phyloP scores from a whole-genome alignment of 345 rosid genomes.

The Populus euphratica region DNA sequence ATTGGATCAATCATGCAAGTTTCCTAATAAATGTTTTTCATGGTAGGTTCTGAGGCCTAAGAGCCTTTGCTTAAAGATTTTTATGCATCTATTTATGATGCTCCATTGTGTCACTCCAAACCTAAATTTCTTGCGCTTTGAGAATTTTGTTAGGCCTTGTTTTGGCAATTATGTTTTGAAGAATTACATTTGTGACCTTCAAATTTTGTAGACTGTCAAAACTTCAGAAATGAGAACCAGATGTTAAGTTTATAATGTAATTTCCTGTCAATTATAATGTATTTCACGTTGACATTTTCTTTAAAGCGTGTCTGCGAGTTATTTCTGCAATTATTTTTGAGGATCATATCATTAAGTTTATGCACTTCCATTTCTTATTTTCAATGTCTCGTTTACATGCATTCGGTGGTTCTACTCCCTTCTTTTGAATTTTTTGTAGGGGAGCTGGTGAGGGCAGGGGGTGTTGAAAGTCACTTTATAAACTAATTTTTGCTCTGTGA shows the following conservation, averaged over 20 bases:
- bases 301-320: background rate
- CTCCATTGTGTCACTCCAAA: background rate
- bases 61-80: background rate
- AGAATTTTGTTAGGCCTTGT: background rate
- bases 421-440: background rate
- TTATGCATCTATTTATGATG: background rate
- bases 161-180: background rate
- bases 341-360: background rate
- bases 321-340: background rate
- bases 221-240: background rate
- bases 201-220: background rate
- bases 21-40: background rate
- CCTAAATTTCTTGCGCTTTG: background rate
- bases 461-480: background rate
- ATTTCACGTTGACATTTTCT: background rate
- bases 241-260: background rate
- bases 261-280: background rate
- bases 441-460: background rate
- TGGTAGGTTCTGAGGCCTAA: background rate
- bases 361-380: background rate
- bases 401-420: background rate
- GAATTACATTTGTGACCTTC: background rate
- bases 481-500: background rate
- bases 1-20: background rate
- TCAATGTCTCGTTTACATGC: background rate